Base-by-base conservation (phyloP, 2,329 filamentous ascomycete genomes). In the Chaetomium sp. region DNA sequence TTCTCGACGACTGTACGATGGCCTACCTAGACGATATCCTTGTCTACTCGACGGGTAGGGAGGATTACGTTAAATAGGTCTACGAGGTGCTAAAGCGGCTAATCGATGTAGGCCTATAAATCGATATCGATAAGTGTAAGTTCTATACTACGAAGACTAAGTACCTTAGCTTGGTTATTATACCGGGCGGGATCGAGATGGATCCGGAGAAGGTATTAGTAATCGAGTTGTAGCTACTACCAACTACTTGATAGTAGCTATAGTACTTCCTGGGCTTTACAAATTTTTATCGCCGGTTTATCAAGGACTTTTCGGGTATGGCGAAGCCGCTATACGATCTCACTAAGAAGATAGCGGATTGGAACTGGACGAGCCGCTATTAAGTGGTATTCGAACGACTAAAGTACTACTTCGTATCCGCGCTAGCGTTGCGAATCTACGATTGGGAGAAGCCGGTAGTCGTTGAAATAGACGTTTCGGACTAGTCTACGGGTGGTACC, bases 221-320 rank as follows among this genome's bases (percentile, higher is more conserved):
- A 21, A 51, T 63, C 9, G 4, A n/a, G 4, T 9, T 13, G 1
- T 53, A 4, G 47, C 0, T 33, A 16, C 12, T 19, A 5, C 55
- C 47, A 1, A 58, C 21, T 1, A 56, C 29, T 3, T 13, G n/a
- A 13, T 33, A 4, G 2, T 12, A 63, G 13, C 29, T 58, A 21
- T 21, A 63, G 42, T 19, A 27, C 0, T 60, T 64, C 49, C 13
- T 64, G 1, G 29, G 62, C 25, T 60, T 64, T 16, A 42, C 23
- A 1, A 64, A 64, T 13, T 64, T 64, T 29, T 64, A 64, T 21
- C 13, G 31, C 5, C n/a, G 57, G 2, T 64, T 64, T 23, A 57
- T 64, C 25, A 1, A 2, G 3, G 9, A 57, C 12, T 60, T 64
- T 6, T 35, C 35, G 1, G 35, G 38, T 1, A 33, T 51, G 1